Evolutionary conservation across 345 rosid genomes (phyloP).

Genomic region (Eucalyptus sp.): DNA sequence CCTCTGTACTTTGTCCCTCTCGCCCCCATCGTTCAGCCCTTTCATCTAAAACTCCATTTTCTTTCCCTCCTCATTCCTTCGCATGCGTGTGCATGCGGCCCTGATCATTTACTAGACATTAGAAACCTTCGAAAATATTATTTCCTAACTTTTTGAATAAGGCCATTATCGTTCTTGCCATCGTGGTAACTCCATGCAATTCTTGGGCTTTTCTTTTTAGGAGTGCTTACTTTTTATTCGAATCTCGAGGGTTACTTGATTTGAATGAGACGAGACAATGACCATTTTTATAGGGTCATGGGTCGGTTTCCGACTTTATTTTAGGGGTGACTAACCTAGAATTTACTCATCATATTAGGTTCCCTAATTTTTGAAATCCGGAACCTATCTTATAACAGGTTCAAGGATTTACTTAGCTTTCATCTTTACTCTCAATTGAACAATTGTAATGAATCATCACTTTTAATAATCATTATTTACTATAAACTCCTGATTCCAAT

Average conservation of each 20-base stretch:
- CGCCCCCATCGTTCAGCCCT: background rate
- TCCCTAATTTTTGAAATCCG: fast-evolving
- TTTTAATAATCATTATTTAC: background rate
- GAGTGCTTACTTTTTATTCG: background rate
- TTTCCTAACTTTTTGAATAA: background rate
- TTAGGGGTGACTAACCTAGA: background rate
- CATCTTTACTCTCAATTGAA: background rate
- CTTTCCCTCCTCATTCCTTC: background rate
- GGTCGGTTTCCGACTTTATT: background rate
- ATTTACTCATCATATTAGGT: background rate
- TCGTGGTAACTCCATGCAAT: background rate
- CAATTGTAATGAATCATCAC: background rate
- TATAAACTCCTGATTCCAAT: too few relatives aligned
- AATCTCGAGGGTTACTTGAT: background rate
- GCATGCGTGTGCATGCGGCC: background rate
- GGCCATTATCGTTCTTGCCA: background rate
- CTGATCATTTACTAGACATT: background rate
- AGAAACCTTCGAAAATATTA: background rate
- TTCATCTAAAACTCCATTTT: background rate
- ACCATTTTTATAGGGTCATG: background rate
- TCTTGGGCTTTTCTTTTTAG: background rate
- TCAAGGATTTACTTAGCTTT: background rate
- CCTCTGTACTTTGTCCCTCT: background rate
- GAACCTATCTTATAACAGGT: fast-evolving
- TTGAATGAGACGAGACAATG: background rate